Percentiles rank a stretch among this genome's conserved stretches.
Evolutionary conservation across 345 rosid species (phyloP).

Genomic region (Mangifera indica): DNA sequence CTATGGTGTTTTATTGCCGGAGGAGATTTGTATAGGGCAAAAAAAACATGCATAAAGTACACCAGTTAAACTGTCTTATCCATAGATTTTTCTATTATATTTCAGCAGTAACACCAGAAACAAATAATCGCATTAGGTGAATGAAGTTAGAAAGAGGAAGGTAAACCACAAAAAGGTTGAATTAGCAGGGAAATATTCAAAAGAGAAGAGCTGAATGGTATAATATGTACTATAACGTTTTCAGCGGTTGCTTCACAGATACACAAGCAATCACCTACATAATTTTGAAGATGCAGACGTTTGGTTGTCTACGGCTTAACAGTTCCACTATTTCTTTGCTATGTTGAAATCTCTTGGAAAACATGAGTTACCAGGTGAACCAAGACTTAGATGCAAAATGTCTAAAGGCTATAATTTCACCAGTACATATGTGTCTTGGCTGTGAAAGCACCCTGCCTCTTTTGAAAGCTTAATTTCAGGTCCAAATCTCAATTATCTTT

Average conservation of each 20-base stretch:
- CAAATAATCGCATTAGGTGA: neutral
- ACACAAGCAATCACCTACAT: neutral
- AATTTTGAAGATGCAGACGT: neutral
- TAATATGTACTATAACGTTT: neutral
- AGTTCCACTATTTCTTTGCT: neutral
- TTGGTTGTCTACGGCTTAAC: neutral
- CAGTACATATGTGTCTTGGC: neutral
- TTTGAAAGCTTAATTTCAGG: neutral
- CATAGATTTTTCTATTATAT: neutral
- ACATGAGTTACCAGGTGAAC: neutral
- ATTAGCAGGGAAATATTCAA: neutral
- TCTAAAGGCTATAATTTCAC: neutral
- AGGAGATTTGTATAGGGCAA: neutral
- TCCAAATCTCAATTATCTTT: neutral
- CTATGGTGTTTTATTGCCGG: neutral
- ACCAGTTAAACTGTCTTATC: neutral
- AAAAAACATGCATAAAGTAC: neutral
- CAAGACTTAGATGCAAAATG: neutral
- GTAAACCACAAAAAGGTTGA: constrained; percentile 9
- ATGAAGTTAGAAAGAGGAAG: neutral
- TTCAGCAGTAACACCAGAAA: neutral
- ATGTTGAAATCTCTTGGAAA: neutral
- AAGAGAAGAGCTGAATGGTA: neutral
- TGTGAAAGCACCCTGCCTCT: neutral
- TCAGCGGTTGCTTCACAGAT: neutral